Percentiles rank a stretch among this genome's conserved stretches.
Evolutionary conservation across 2,329 filamentous ascomycete genomes (phyloP).

Genomic region (Cladophialophora psammophila): DNA sequence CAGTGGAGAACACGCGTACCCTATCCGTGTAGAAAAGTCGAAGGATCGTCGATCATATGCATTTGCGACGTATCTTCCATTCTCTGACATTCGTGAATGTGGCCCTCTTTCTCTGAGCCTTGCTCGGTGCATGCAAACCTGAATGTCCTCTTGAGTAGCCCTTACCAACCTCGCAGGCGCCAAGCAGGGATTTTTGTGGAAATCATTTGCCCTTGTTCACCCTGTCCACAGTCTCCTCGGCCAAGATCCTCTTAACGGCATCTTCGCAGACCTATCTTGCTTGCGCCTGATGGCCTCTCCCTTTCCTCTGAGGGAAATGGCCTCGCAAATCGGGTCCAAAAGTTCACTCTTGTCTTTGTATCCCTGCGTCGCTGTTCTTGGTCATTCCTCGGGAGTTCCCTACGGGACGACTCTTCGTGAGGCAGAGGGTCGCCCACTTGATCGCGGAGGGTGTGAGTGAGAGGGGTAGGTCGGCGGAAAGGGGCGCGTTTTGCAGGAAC

Average conservation of each 20-base stretch:
- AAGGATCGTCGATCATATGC: no score
- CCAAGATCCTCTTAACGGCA: constrained; percentile 4
- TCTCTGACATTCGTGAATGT: no score
- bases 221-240: background rate
- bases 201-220: background rate
- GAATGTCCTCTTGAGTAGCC: background rate
- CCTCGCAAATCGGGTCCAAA: background rate
- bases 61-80: no score
- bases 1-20: no score
- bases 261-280: background rate
- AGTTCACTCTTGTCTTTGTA: background rate
- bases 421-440: constrained; percentile 2
- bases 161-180: background rate
- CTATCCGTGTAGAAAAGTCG: no score
- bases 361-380: constrained; percentile 2
- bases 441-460: constrained; percentile 3
- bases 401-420: background rate
- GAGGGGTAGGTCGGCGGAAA: constrained; percentile 2
- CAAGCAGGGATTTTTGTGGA: background rate
- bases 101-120: background rate
- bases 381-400: background rate
- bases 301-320: constrained; percentile 3
- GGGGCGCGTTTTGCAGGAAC: constrained; percentile 7
- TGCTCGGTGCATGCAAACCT: background rate
- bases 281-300: background rate